A percentile compares a stretch with the other conserved stretches of the same genome.
phyloP scores from a whole-genome alignment of 805 yeast genomes.

The Candida maesae region DNA sequence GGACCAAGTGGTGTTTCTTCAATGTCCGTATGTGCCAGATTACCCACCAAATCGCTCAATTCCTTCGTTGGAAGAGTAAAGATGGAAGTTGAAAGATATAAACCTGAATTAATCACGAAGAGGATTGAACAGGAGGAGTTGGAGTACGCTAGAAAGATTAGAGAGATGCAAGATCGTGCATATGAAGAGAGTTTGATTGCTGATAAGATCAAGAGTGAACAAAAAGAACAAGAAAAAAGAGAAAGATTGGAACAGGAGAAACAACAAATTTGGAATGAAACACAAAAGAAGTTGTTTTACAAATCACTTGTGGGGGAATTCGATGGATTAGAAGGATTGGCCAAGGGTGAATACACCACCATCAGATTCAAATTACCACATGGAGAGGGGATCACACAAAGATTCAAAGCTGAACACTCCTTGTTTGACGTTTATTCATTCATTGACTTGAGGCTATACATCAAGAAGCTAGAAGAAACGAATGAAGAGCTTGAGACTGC shows the following conservation, averaged over 20 bases:
- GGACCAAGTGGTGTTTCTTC: constrained; percentile 29
- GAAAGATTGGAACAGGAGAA: constrained; percentile 20
- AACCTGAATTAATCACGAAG: constrained; percentile 57
- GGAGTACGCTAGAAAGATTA: constrained; percentile 51
- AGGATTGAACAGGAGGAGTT: constrained; percentile 59
- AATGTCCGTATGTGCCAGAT: constrained; percentile 32
- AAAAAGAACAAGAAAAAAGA: constrained; percentile 32
- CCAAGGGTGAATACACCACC: constrained; percentile 33
- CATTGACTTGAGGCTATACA: constrained; percentile 39
- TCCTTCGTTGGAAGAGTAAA: constrained; percentile 35
- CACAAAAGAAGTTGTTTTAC: constrained; percentile 14
- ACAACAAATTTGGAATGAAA: constrained; percentile 2
- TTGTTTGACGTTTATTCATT: constrained; percentile 46
- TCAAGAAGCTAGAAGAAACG: constrained; percentile 12
- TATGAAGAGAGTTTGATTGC: constrained; percentile 55
- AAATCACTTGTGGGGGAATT: constrained; percentile 10
- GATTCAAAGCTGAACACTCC: constrained; percentile 37
- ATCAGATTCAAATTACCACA: constrained; percentile 54
- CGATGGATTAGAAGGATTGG: constrained; percentile 14
- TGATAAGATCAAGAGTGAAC: constrained; percentile 52
- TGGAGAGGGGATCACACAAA: constrained; percentile 47
- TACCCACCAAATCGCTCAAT: constrained; percentile 29
- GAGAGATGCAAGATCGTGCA: constrained; percentile 64
- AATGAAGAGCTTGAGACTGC: constrained; percentile 4
- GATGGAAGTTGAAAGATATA: constrained; percentile 48